phyloP scores from a whole-genome alignment of 805 yeast genomes.

The Kregervanrija pseudodelftensis region DNA sequence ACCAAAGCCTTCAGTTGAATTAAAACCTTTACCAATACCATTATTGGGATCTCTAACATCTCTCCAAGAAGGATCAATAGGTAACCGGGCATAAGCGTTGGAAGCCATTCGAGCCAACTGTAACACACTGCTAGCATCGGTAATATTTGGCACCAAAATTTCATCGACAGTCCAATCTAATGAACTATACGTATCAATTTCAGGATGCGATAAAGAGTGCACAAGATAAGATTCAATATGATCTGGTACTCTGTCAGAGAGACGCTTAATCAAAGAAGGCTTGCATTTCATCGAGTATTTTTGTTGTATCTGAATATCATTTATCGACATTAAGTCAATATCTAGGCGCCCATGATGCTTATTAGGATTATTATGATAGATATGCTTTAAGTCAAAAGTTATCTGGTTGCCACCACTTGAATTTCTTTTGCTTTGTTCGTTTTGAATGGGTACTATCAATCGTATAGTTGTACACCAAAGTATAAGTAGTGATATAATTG shows the following conservation, averaged over 20 bases:
- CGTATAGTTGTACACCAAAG: background rate
- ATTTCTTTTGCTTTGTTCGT: too few species aligned
- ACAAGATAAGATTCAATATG: constrained; percentile 60
- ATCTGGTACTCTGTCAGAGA: constrained; percentile 46
- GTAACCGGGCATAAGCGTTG: constrained; percentile 80
- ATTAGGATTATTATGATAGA: constrained; percentile 55
- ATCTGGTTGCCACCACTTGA: too few species aligned
- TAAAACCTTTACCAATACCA: constrained; percentile 29
- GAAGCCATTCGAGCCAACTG: constrained; percentile 80
- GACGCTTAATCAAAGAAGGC: constrained; percentile 24
- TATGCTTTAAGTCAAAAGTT: constrained; percentile 40
- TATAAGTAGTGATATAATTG: background rate
- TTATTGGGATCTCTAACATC: constrained; percentile 33
- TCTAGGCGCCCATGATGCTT: constrained; percentile 35
- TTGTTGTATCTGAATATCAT: constrained; percentile 1
- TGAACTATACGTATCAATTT: constrained; percentile 30
- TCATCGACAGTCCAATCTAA: constrained; percentile 60
- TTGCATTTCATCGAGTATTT: constrained; percentile 13
- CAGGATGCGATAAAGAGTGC: constrained; percentile 38
- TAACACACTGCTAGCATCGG: constrained; percentile 67
- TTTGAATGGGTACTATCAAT: background rate
- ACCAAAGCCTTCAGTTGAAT: constrained; percentile 59
- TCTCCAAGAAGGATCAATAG: constrained; percentile 79
- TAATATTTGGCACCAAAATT: constrained; percentile 62
- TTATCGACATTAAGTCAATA: background rate